Percentiles rank a stretch among this genome's conserved stretches.
These are phyloP conservation scores for Fragaria iinumae DNA, from an alignment of 306 rosid genomes.

Conservation along the genomic window DNA sequence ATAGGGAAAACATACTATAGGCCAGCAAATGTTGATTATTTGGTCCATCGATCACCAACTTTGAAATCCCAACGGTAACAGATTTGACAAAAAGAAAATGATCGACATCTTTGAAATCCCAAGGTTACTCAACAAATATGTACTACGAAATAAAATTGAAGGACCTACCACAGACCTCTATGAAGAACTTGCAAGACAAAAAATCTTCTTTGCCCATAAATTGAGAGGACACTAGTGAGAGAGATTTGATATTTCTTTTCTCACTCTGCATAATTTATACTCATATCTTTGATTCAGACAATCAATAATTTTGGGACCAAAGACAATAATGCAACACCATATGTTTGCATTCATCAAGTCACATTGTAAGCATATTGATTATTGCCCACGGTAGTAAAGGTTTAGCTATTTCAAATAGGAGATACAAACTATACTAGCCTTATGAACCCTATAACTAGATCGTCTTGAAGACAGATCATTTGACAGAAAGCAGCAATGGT, in stretches of 20 bases:
- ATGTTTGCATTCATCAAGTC: neutral
- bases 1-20: neutral
- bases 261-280: constrained; percentile 3
- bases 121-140: neutral
- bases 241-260: neutral
- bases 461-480: neutral
- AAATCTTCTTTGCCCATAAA: constrained; percentile 23
- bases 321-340: constrained; percentile 9
- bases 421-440: no score
- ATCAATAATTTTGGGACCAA: neutral
- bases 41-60: neutral
- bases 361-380: neutral
- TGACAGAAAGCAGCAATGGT: neutral
- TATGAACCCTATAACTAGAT: neutral
- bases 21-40: neutral
- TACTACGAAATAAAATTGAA: neutral
- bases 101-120: neutral
- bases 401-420: neutral
- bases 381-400: neutral
- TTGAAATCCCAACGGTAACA: constrained; percentile 17
- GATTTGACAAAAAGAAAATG: neutral
- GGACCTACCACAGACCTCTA: constrained; percentile 21
- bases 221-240: constrained; percentile 5
- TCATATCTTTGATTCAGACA: neutral
- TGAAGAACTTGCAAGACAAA: constrained; percentile 18